phyloP scores from a whole-genome alignment of 1,284 basidiomycete genomes.

The Fomitopsis schrenkii region DNA sequence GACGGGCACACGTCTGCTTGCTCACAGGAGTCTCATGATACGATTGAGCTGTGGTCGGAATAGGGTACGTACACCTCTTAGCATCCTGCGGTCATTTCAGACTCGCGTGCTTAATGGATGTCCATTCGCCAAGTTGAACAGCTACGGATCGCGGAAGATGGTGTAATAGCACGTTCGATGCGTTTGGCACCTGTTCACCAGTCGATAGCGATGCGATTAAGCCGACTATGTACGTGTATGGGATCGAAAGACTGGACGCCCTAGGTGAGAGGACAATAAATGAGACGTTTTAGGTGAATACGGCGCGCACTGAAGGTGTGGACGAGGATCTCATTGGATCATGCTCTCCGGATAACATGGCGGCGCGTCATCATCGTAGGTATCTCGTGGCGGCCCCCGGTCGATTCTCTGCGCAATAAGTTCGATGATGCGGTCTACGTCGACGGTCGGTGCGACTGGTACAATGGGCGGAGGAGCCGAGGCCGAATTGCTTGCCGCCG shows the following conservation, averaged over 20 bases:
- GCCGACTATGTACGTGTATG: not conserved
- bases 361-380: constrained; percentile 8
- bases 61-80: not conserved
- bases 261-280: not conserved
- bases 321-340: not conserved
- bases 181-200: no score
- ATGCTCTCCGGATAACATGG: constrained; percentile 11
- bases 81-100: no score
- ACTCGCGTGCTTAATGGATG: no score
- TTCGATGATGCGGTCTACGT: constrained; percentile 20
- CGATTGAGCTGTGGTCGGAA: constrained; percentile 49
- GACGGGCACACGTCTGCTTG: not conserved
- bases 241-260: not conserved
- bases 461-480: not conserved
- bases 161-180: no score
- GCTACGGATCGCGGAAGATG: no score
- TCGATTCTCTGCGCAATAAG: constrained; percentile 21
- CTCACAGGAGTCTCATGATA: constrained; percentile 41
- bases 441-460: not conserved
- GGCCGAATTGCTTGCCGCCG: not conserved
- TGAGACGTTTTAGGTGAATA: no score
- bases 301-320: not conserved
- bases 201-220: not conserved
- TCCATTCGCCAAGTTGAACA: no score
- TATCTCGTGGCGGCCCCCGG: not conserved